These are phyloP conservation scores for Schizopora paradoxa DNA, from an alignment of 1,284 basidiomycete genomes.

Conservation along the genomic window DNA sequence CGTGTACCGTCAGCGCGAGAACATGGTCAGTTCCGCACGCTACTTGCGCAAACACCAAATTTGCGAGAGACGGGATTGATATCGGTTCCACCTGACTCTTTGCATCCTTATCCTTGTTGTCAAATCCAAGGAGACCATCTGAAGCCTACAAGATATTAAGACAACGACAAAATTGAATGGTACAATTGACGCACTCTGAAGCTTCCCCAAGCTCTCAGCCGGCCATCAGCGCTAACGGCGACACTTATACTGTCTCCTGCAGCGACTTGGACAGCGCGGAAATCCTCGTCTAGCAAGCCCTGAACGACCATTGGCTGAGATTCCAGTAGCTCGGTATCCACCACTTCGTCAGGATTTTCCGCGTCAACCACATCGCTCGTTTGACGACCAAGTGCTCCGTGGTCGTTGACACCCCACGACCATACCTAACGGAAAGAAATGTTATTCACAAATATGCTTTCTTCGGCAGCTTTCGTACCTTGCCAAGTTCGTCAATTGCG, in stretches of 20 bases:
- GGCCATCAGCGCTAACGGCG: slow-evolving; percentile 43
- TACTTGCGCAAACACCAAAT: slow-evolving; percentile 35
- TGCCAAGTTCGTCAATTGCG: slow-evolving; percentile 41
- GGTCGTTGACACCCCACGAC: slow-evolving; percentile 57
- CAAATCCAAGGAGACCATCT: slow-evolving; percentile 33
- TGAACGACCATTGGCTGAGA: slow-evolving; percentile 42
- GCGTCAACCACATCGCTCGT: slow-evolving; percentile 36
- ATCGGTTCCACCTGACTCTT: slow-evolving; percentile 38
- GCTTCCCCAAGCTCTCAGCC: slow-evolving; percentile 51
- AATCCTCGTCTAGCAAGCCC: slow-evolving; percentile 36
- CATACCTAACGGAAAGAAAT: slow-evolving; percentile 30
- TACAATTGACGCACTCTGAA: slow-evolving; percentile 41
- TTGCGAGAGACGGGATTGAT: slow-evolving; percentile 33
- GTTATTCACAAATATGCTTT: neutral
- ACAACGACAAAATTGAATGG: neutral
- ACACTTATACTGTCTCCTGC: slow-evolving; percentile 48
- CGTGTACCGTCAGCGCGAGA: slow-evolving; percentile 47
- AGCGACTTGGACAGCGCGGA: slow-evolving; percentile 46
- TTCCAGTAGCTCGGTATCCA: slow-evolving; percentile 47
- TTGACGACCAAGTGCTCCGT: slow-evolving; percentile 46
- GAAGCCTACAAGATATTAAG: slow-evolving; percentile 42
- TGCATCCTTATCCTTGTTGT: slow-evolving; percentile 33
- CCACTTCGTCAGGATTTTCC: slow-evolving; percentile 28
- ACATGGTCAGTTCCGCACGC: slow-evolving; percentile 55
- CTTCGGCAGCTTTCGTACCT: slow-evolving; percentile 27